A percentile compares a stretch with the other conserved stretches of the same genome.
Evolutionary conservation across 345 rosid species (phyloP).

Genomic region (Syzygium oleosum): DNA sequence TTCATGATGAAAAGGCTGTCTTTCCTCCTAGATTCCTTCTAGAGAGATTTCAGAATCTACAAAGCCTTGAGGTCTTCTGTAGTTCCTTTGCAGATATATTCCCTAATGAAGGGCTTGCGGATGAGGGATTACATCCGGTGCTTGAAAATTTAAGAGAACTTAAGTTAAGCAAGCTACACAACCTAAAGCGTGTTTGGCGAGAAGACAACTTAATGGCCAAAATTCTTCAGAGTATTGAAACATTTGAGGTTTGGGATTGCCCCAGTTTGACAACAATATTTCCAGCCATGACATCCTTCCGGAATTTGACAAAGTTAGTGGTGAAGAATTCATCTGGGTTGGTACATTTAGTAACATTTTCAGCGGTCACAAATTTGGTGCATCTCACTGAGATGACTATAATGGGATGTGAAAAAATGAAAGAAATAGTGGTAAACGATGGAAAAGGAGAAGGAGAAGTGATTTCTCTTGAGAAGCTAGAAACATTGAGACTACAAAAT

Average conservation of each 20-base stretch:
- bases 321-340: not conserved
- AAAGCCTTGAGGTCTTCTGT: not conserved
- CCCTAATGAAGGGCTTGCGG: not conserved
- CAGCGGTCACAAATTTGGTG: accelerated
- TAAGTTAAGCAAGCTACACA: not conserved
- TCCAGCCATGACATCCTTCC: accelerated
- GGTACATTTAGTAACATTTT: accelerated
- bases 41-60: not conserved
- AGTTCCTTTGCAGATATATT: not conserved
- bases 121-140: not conserved
- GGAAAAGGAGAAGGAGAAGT: not conserved
- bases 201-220: not conserved
- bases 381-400: not conserved
- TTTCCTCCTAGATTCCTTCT: not conserved
- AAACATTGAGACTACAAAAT: accelerated
- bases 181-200: accelerated
- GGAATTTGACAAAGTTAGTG: not conserved
- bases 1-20: not conserved
- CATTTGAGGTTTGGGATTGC: not conserved
- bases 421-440: not conserved
- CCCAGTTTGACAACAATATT: accelerated
- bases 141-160: not conserved
- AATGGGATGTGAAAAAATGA: not conserved
- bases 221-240: not conserved
- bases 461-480: not conserved